Evolutionary conservation across 768 basidiomycete species (phyloP).

Genomic region (Mycena albidolilacea): DNA sequence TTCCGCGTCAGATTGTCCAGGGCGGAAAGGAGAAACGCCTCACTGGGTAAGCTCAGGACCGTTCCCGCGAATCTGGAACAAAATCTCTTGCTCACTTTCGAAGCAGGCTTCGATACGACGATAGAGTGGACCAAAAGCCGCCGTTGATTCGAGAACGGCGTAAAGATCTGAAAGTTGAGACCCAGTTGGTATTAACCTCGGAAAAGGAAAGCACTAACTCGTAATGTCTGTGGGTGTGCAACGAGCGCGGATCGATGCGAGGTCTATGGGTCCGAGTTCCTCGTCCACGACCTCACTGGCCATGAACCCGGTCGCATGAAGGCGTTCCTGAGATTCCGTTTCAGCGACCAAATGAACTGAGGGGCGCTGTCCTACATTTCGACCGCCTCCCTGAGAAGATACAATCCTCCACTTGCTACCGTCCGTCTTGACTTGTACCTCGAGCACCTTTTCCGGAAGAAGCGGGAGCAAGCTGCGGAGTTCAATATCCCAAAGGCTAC

Average conservation of each 20-base stretch:
- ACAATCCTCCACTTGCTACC: slow-evolving; percentile 33
- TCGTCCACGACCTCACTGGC: slow-evolving; percentile 24
- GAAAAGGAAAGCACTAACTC: background rate
- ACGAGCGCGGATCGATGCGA: slow-evolving; percentile 22
- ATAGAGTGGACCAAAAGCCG: slow-evolving; percentile 45
- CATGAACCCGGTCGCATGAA: slow-evolving; percentile 40
- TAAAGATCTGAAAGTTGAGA: slow-evolving; percentile 39
- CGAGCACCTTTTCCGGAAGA: slow-evolving; percentile 40
- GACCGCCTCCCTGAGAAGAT: slow-evolving; percentile 17
- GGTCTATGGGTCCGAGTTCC: slow-evolving; percentile 21
- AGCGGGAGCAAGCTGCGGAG: slow-evolving; percentile 45
- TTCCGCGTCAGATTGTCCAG: background rate
- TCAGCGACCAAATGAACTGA: background rate
- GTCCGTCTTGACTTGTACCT: slow-evolving; percentile 39
- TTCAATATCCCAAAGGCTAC: slow-evolving; percentile 42
- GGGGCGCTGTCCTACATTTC: slow-evolving; percentile 16
- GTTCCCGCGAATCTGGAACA: slow-evolving; percentile 34
- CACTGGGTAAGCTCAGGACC: slow-evolving; percentile 37
- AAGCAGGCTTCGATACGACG: slow-evolving; percentile 40
- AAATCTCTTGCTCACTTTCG: slow-evolving; percentile 32
- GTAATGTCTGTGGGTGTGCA: slow-evolving; percentile 24
- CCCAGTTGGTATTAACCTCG: background rate
- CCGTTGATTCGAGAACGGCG: slow-evolving; percentile 40
- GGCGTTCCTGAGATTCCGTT: background rate
- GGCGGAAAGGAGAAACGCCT: background rate